phyloP scores from a whole-genome alignment of 2,329 filamentous ascomycete genomes.

The Amphichorda felina region DNA sequence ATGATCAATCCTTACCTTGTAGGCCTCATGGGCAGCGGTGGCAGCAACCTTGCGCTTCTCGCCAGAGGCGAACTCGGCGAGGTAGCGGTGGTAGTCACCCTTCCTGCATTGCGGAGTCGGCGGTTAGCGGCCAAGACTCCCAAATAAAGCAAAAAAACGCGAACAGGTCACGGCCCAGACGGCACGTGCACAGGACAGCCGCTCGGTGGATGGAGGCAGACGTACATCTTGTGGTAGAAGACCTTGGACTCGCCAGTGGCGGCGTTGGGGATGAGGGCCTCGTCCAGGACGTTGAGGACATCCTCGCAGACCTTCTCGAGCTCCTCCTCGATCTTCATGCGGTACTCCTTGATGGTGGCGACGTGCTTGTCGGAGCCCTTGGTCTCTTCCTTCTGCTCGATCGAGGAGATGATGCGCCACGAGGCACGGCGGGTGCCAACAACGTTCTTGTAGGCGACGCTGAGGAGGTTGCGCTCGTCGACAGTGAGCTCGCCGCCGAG shows the following conservation, averaged over 20 bases:
- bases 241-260: constrained; percentile 98
- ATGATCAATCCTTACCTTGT: constrained; percentile 59
- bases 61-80: constrained; percentile 84
- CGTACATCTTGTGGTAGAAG: constrained; percentile 99
- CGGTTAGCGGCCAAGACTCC: background rate
- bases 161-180: too few relatives aligned
- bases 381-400: constrained; percentile 99
- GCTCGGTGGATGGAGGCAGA: too few relatives aligned
- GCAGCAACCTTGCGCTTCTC: constrained; percentile 87
- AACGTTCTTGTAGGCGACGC: constrained; percentile 99
- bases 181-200: too few relatives aligned
- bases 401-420: constrained; percentile 99
- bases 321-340: constrained; percentile 95
- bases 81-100: constrained; percentile 93
- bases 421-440: constrained; percentile 96
- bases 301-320: constrained; percentile 98
- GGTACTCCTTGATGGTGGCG: constrained; percentile 87
- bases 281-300: constrained; percentile 87
- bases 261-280: constrained; percentile 89
- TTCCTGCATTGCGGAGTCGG: constrained; percentile 47
- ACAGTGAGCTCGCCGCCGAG: constrained; percentile 70
- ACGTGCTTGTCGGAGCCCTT: constrained; percentile 97
- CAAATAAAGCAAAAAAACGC: background rate
- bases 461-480: constrained; percentile 97
- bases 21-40: constrained; percentile 82